Base-by-base conservation (phyloP, 1,284 basidiomycete genomes). In the Rhodotorula sp. region DNA sequence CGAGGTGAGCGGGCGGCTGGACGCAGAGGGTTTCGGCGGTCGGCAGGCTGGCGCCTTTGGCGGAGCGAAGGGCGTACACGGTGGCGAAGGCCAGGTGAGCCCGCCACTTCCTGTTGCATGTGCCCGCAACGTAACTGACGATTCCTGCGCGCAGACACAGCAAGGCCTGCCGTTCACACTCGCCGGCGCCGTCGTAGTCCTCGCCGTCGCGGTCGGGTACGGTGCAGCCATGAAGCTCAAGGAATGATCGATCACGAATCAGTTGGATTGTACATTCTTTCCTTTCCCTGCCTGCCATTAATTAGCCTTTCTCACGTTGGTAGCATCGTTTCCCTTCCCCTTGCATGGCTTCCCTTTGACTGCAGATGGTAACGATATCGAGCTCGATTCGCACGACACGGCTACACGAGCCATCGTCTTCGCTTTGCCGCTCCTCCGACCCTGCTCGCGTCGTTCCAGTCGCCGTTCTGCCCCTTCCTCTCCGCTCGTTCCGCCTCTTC, bases 131-230 rank as follows among this genome's bases (percentile, higher is more conserved):
- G 6, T 20, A 8, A 9, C 52, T 31, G 1, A 59, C 47, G 11
- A 7, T 4, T 30, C 22, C 50, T 22, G 22, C 10, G 53, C 60
- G 44, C 62, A 58, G 48, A 57, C 59, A 16, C 58, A 48, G 20
- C 54, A 71, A 13, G 68, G 70, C 26, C n/a, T 77, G 16, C 69
- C 67, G n/a, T 60, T 74, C 64, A 77, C 72, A 56, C 73, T 77
- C 34, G 77, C 74, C 5, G 77, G 73, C n/a, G 77, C 72, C 6
- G 75, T 78, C 46, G 76, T 77, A 31, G 68, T 79, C 20, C 66
- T 79, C 54, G 78, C 76, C n/a, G 76, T 79, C 37, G 76, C 76
- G 20, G 78, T 76, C 46, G 79, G 76, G 52, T 76, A 76, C 40
- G 75, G 77, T 16, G 72, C 79, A 15, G 64, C 74, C 30, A 54